Evolutionary conservation across 2,329 filamentous ascomycete species (phyloP), one percentile per base, ranked within the genome.

Genomic region (Pseudocercospora cruenta): DNA sequence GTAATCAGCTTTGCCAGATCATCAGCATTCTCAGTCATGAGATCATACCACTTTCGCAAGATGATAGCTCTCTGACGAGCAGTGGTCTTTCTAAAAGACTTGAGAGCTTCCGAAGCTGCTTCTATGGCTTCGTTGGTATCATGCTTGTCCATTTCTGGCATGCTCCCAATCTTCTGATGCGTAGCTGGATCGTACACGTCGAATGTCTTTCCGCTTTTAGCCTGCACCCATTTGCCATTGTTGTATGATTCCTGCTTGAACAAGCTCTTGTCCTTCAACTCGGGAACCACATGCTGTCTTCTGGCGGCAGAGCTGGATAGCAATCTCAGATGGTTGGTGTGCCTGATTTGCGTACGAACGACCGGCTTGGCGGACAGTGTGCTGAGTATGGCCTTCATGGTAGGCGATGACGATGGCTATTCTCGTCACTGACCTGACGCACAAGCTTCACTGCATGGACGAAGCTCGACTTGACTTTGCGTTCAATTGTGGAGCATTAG

Each of bases 141-240:
- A 72, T 87, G 82, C 68, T 84, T 84, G 73, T 90, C 87, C 84
- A 95, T 95, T 76, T 98, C 94, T 69, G 95, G 93, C 77, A 90
- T 90, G 24, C 88, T 91, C 65, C 92, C 93, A 73, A 98, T 94
- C 45, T 91, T 80, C 72, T 91, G 86, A 71, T 91, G 91, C 9
- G 92, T 92, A 2, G 93, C 89, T 8, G 95, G 95, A 78, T 99
- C 93, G 89, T 72, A 85, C 66, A 97, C 92, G 77, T 95, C 90
- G 79, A 98, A 99, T 54, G 93, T 97, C 86, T 96, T 89, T 76
- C 93, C 92, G 0, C 93, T 96, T 75, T 88, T 87, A 72, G 94
- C 92, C 73, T 86, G 85, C 68, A 96, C 87, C 92, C 94, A 99
- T 86, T 96, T 87, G 75, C 95, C 95, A 78, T 99, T 94, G 76